Conservation (phyloP, 345 rosid genomes). For the Gossypium longicalyx region DNA sequence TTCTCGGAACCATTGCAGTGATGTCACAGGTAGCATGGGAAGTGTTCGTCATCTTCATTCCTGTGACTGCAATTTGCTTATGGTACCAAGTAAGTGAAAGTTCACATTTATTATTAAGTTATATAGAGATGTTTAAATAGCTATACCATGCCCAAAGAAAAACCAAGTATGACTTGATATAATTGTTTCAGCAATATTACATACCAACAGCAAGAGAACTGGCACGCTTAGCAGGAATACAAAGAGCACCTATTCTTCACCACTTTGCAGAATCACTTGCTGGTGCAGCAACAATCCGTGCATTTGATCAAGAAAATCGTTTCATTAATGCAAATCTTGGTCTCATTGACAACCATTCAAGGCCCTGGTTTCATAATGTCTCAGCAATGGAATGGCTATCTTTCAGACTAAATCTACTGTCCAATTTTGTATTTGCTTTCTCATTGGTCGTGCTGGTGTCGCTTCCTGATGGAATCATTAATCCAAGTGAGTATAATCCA, state of each 20-base stretch:
- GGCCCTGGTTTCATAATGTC: slow-evolving; percentile 85
- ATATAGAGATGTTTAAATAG: not conserved
- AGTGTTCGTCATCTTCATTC: slow-evolving; percentile 91
- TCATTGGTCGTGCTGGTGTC: slow-evolving; percentile 76
- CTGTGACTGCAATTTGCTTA: slow-evolving; percentile 88
- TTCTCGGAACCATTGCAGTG: slow-evolving; percentile 74
- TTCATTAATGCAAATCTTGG: slow-evolving; percentile 56
- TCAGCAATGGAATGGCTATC: slow-evolving; percentile 98
- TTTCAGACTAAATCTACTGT: slow-evolving; percentile 74
- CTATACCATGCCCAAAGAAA: not conserved
- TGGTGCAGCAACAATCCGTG: slow-evolving; percentile 85
- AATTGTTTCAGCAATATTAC: slow-evolving; percentile 64
- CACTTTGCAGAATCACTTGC: slow-evolving; percentile 92
- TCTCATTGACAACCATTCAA: slow-evolving; percentile 72
- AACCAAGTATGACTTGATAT: not conserved
- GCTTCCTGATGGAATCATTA: slow-evolving; percentile 90
- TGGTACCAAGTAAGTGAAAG: slow-evolving; percentile 75
- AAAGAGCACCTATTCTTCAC: slow-evolving; percentile 87
- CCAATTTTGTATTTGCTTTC: slow-evolving; percentile 88
- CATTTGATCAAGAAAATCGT: slow-evolving; percentile 70
- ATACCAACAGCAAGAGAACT: slow-evolving; percentile 91
- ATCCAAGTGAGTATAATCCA: slow-evolving; percentile 63
- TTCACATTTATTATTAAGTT: not conserved
- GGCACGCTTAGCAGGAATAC: slow-evolving; percentile 77
- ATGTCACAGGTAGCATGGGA: slow-evolving; percentile 98